Base-by-base conservation (phyloP, 176 grass and related monocot species). In the Bromus sterilis region DNA sequence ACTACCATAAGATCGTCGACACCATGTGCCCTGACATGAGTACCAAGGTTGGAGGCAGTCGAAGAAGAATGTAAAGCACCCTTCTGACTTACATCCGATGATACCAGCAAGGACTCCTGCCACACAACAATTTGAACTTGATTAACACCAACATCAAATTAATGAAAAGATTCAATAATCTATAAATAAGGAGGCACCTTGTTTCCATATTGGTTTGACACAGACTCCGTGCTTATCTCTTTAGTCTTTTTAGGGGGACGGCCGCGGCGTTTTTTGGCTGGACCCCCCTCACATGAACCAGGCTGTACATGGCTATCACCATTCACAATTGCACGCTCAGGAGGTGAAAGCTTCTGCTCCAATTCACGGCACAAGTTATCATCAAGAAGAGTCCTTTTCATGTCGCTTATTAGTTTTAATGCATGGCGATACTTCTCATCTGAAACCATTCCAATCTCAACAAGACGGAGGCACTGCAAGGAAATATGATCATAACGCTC, bases 201-300 rank as follows among this genome's bases (percentile, higher is more conserved):
- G 64, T 84, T 82, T 30, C 68, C 66, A 83, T 31, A 87, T 63
- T 81, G 44, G 46, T 79, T 91, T 85, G 82, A 81, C 64, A 87
- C 66, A 13, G 89, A 72, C 57, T 94, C 92, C 64, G 75, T 4
- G 30, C 72, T 83, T 78, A 83, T 78, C 49, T 94, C 89, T 89
- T 91, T 94, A 56, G 74, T 87, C 76, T 87, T 94, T 66, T 89
- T 91, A 29, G 92, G 89, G 82, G 92, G 92, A 36, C 92, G 92
- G n/a, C 92, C 86, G 6, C 92, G 81, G 24, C 89, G 92, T 62
- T 91, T 94, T 75, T 80, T 77, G 21, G 86, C 36, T 78, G 87
- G 58, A 24, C 79, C 84, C 11, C 89, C 86, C 55, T 94, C 92
- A n/a, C 75, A 78, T 15, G 76, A 84, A 84, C 86, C 89, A 61